Evolutionary conservation across 768 basidiomycete species (phyloP).

Genomic region (Lepiota brunneoincarnata): DNA sequence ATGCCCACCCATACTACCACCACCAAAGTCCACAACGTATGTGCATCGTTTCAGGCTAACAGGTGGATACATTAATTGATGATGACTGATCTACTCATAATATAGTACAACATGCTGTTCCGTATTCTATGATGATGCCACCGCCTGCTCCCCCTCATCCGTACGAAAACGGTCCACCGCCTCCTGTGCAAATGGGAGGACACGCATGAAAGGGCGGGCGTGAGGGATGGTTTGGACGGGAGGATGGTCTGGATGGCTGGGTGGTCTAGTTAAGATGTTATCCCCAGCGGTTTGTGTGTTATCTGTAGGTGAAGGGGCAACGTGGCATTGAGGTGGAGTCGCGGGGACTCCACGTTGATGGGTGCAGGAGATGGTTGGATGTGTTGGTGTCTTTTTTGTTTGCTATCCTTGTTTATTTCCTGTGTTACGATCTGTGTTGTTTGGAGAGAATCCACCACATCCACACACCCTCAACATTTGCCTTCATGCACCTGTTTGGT

Average conservation of each 20-base stretch:
- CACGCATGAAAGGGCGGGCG: slow-evolving; percentile 50
- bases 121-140: slow-evolving; percentile 93
- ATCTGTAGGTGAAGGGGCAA: too few species aligned
- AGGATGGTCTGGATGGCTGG: background rate
- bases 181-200: slow-evolving; percentile 76
- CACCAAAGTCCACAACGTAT: slow-evolving; percentile 80
- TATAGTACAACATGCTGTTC: slow-evolving; percentile 87
- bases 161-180: slow-evolving; percentile 69
- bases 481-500: slow-evolving; percentile 20
- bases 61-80: slow-evolving; percentile 11
- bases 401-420: slow-evolving; percentile 10
- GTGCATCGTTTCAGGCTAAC: slow-evolving; percentile 25
- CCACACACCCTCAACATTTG: slow-evolving; percentile 19
- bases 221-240: background rate
- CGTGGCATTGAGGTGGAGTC: too few species aligned
- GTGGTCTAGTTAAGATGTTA: background rate
- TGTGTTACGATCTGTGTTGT: slow-evolving; percentile 14
- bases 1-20: slow-evolving; percentile 86
- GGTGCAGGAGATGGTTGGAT: background rate
- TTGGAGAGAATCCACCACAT: slow-evolving; percentile 15
- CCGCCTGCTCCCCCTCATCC: slow-evolving; percentile 69
- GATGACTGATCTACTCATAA: slow-evolving; percentile 18
- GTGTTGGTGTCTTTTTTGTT: slow-evolving; percentile 8
- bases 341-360: background rate
- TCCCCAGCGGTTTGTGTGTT: too few species aligned